These are phyloP conservation scores for Hamamelis virginiana DNA, from an alignment of 164 flowering plant genomes.

Conservation along the genomic window DNA sequence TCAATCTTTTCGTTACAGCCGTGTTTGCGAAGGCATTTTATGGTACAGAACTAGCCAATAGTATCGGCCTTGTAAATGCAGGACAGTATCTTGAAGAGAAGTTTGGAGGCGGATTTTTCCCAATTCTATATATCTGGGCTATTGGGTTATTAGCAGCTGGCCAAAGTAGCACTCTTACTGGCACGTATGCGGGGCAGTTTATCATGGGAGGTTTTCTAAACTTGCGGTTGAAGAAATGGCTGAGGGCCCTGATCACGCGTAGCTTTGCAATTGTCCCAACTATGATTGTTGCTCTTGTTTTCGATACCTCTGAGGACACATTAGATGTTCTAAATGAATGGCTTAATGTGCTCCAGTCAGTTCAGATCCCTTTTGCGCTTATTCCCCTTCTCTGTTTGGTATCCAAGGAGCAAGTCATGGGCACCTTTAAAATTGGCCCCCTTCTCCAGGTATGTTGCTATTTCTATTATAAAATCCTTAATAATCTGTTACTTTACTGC, in stretches of 20 bases:
- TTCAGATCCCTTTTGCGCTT: slow-evolving; percentile 76
- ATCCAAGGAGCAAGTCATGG: slow-evolving; percentile 71
- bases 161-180: slow-evolving; percentile 77
- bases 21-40: slow-evolving; percentile 70
- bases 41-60: slow-evolving; percentile 48
- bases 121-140: slow-evolving; percentile 72
- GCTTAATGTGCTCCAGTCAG: slow-evolving; percentile 72
- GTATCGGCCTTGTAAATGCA: slow-evolving; percentile 66
- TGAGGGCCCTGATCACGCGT: slow-evolving; percentile 64
- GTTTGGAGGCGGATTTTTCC: slow-evolving; percentile 63
- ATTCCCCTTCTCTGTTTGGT: slow-evolving; percentile 70
- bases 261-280: slow-evolving; percentile 74
- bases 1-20: slow-evolving; percentile 64
- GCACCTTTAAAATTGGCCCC: slow-evolving; percentile 62
- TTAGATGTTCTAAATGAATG: slow-evolving; percentile 67
- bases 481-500: too few relatives aligned
- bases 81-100: slow-evolving; percentile 69
- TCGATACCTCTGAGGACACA: slow-evolving; percentile 49
- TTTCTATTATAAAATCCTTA: background rate
- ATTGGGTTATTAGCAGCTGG: slow-evolving; percentile 74
- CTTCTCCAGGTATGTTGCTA: slow-evolving; percentile 43
- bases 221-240: slow-evolving; percentile 62
- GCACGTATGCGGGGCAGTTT: slow-evolving; percentile 79
- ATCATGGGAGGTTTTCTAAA: slow-evolving; percentile 76
- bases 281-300: slow-evolving; percentile 59